Evolutionary conservation across 495 filamentous ascomycete species (phyloP).

Genomic region (Neurospora cerealis): DNA sequence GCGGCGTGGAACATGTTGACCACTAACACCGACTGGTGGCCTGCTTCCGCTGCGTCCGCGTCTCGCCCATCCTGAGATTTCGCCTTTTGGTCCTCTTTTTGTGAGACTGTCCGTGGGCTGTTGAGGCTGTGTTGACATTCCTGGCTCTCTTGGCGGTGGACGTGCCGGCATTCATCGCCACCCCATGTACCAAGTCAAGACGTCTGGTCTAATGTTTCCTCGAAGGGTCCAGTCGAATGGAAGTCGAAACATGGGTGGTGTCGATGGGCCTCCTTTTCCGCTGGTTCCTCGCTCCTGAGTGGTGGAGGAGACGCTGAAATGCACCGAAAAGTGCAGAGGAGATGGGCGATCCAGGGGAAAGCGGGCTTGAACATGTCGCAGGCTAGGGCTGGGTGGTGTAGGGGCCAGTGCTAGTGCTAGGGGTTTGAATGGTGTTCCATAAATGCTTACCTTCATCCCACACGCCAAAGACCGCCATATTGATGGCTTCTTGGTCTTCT

Average conservation of each 20-base stretch:
- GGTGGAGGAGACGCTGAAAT: background rate
- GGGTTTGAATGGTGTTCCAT: background rate
- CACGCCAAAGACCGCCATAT: background rate
- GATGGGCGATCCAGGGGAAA: background rate
- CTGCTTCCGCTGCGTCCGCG: background rate
- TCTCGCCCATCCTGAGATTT: background rate
- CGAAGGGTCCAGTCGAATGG: background rate
- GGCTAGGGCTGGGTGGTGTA: background rate
- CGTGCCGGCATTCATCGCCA: background rate
- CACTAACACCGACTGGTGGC: background rate
- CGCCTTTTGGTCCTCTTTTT: background rate
- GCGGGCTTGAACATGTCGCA: background rate
- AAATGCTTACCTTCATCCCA: background rate
- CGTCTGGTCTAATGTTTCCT: background rate
- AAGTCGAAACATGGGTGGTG: background rate
- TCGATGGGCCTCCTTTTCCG: background rate
- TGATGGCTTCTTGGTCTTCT: background rate
- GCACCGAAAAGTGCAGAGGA: background rate
- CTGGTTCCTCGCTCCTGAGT: background rate
- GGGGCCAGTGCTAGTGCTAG: background rate
- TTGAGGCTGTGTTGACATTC: background rate
- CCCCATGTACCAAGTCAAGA: background rate
- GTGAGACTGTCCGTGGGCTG: background rate
- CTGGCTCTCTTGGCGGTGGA: background rate
- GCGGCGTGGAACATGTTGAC: background rate